These are phyloP conservation scores for Aspergillus sclerotiicarbonarius DNA, from an alignment of 495 filamentous ascomycete genomes.

Conservation along the genomic window DNA sequence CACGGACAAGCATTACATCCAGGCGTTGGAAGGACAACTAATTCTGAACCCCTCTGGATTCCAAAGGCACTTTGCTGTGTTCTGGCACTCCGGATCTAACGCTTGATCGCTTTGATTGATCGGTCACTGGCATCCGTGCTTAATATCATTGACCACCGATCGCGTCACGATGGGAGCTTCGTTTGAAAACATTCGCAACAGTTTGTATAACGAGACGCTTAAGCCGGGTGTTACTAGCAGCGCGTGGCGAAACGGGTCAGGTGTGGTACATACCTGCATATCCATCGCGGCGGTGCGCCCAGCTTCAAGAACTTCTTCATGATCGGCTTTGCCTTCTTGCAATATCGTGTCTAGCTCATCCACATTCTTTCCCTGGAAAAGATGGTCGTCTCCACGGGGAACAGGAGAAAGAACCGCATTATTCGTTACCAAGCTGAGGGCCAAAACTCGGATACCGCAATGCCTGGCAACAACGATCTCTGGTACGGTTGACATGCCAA, in stretches of 20 bases:
- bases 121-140: background rate
- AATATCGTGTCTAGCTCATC: constrained; percentile 55
- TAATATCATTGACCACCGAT: background rate
- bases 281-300: constrained; percentile 61
- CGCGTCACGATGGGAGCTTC: background rate
- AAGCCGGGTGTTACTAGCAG: constrained; percentile 18
- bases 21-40: no score
- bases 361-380: constrained; percentile 38
- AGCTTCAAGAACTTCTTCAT: constrained; percentile 70
- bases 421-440: constrained; percentile 77
- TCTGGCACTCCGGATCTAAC: no score
- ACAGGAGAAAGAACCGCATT: constrained; percentile 63
- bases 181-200: constrained; percentile 17
- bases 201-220: constrained; percentile 42
- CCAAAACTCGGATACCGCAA: constrained; percentile 65
- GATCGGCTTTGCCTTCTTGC: constrained; percentile 64
- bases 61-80: no score
- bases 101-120: background rate
- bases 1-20: background rate
- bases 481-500: constrained; percentile 78
- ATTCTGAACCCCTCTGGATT: no score
- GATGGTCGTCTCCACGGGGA: constrained; percentile 57
- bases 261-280: constrained; percentile 56
- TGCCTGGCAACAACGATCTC: constrained; percentile 75
- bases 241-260: background rate